Conservation (phyloP, 2,329 filamentous ascomycete species). For the Microcera coccophila region DNA sequence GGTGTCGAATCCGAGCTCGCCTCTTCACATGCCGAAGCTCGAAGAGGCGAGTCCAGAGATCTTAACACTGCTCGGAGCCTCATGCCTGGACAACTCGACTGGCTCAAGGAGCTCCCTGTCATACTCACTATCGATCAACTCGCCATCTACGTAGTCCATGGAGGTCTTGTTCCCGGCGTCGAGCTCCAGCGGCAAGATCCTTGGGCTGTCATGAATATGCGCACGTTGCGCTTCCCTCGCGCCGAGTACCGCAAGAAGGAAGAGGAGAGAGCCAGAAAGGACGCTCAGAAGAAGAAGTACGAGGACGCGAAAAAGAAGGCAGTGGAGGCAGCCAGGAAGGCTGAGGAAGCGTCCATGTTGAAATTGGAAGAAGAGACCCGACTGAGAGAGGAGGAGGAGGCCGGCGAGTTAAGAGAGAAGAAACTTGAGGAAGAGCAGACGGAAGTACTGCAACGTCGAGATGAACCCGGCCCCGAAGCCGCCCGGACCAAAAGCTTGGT, state of each 20-base stretch:
- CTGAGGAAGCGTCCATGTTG: conserved; percentile 7
- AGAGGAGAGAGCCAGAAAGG: conserved; percentile 7
- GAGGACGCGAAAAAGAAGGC: conserved; percentile 13
- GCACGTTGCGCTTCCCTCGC: conserved; percentile 61
- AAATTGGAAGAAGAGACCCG: conserved; percentile 4
- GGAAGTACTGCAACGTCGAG: conserved; percentile 1
- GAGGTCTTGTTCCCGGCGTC: conserved; percentile 75
- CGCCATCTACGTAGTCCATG: conserved; percentile 71
- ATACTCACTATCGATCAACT: conserved; percentile 69
- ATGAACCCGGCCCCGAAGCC: conserved; percentile 1
- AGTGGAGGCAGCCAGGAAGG: conserved; percentile 14
- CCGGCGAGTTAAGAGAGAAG: too few relatives aligned
- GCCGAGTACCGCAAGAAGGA: conserved; percentile 38
- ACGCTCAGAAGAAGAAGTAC: conserved; percentile 22
- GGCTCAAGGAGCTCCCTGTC: conserved; percentile 69
- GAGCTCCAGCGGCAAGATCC: conserved; percentile 68
- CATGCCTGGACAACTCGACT: conserved; percentile 57
- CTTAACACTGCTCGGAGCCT: conserved; percentile 56
- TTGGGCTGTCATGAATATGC: conserved; percentile 87
- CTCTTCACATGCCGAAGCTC: conserved; percentile 21
- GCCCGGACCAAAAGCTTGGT: not conserved
- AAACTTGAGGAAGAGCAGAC: not conserved
- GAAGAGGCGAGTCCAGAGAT: conserved; percentile 36
- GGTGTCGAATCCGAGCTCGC: conserved; percentile 28
- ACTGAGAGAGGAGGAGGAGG: not conserved